Evolutionary conservation across 148 eudicot genomes (phyloP).

Genomic region (Arctostaphylos glauca): DNA sequence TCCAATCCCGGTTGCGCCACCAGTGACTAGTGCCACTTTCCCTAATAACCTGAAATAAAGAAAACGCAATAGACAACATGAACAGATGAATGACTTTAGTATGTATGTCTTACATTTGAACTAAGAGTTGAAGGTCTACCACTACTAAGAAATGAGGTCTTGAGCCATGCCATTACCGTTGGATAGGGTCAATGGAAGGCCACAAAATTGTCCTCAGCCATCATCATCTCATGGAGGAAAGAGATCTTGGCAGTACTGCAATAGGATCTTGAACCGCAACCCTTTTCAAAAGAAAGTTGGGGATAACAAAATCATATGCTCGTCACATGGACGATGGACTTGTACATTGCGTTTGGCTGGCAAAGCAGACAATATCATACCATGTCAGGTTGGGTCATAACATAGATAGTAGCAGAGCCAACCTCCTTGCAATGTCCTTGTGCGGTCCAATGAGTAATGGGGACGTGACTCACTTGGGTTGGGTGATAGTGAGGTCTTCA

Average conservation of each 20-base stretch:
- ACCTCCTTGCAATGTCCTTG: background rate
- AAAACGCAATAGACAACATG: background rate
- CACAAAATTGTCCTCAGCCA: background rate
- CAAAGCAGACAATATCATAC: background rate
- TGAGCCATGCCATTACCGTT: background rate
- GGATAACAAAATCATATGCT: background rate
- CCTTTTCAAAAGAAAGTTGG: background rate
- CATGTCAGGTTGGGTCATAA: background rate
- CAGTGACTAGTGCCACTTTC: conserved; percentile 86
- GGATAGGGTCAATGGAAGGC: background rate
- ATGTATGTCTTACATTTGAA: background rate
- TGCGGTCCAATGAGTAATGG: background rate
- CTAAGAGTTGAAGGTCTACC: background rate
- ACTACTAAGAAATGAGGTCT: background rate
- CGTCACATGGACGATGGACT: background rate
- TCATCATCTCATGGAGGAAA: background rate
- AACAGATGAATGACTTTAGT: background rate
- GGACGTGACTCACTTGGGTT: background rate
- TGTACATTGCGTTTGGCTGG: background rate
- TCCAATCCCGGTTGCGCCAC: conserved; percentile 93
- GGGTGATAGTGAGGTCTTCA: background rate
- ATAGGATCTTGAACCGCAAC: background rate
- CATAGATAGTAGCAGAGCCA: background rate
- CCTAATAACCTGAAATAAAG: conserved; percentile 62
- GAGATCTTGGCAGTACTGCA: background rate